Evolutionary conservation across 768 basidiomycete genomes (phyloP).

Genomic region (Mycena vitilis): DNA sequence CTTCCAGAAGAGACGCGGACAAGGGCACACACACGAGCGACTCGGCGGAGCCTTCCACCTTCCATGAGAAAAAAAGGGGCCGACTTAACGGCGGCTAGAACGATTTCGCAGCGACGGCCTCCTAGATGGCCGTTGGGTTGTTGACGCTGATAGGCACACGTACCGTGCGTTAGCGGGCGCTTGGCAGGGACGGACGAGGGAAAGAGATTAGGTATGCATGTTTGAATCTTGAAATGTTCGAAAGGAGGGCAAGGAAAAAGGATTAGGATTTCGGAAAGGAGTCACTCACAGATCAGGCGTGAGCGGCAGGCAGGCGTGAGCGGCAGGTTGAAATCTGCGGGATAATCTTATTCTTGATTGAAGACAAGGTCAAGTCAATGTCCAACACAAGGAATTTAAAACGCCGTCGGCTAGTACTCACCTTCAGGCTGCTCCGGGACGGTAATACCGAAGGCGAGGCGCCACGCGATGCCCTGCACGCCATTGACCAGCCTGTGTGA

Average conservation of each 20-base stretch:
- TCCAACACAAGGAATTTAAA: too few relatives aligned
- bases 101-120: constrained; percentile 51
- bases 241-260: background rate
- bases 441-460: constrained; percentile 67
- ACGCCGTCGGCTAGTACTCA: constrained; percentile 34
- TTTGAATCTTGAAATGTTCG: background rate
- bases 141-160: constrained; percentile 55
- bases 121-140: constrained; percentile 68
- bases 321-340: too few relatives aligned
- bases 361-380: background rate
- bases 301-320: constrained; percentile 59
- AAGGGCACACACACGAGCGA: background rate
- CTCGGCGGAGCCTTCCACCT: background rate
- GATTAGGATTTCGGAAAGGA: background rate
- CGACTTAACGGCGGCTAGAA: constrained; percentile 10
- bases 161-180: background rate
- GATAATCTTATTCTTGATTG: constrained; percentile 62
- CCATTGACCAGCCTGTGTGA: constrained; percentile 26
- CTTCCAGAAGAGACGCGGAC: constrained; percentile 11
- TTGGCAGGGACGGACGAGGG: constrained; percentile 6
- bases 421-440: constrained; percentile 66
- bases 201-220: too few relatives aligned
- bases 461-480: constrained; percentile 65
- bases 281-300: constrained; percentile 55
- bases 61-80: background rate